Conservation (phyloP, 176 grass and related monocot species). For the Triticum dicoccoides region DNA sequence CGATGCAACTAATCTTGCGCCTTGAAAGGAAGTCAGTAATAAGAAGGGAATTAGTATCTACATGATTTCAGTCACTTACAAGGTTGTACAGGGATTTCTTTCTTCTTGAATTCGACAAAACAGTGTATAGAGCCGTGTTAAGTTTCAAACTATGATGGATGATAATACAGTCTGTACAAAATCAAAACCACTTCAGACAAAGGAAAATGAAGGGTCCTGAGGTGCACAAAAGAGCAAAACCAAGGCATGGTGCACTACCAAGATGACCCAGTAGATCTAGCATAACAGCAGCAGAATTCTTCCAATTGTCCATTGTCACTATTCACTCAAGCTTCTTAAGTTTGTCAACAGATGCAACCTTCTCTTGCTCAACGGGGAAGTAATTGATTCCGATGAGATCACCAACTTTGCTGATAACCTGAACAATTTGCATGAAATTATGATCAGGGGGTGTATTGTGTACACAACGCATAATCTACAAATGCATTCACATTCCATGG, state of each 20-base stretch:
- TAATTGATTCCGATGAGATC: conserved; percentile 96
- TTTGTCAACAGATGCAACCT: conserved; percentile 35
- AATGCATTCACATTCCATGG: neutral
- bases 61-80: conserved; percentile 22
- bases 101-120: conserved; percentile 31
- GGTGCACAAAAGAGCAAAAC: conserved; percentile 32
- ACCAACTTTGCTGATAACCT: conserved; percentile 99
- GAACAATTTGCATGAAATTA: conserved; percentile 25
- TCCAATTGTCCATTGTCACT: neutral
- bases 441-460: neutral
- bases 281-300: conserved; percentile 29
- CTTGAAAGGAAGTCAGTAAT: neutral
- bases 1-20: neutral
- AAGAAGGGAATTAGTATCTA: conserved; percentile 1
- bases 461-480: neutral
- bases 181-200: conserved; percentile 28
- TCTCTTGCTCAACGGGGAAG: conserved; percentile 77
- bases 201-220: conserved; percentile 15
- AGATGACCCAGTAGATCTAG: conserved; percentile 30
- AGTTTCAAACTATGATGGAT: conserved; percentile 33
- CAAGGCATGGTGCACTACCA: conserved; percentile 11
- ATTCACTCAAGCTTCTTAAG: conserved; percentile 73
- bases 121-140: conserved; percentile 10
- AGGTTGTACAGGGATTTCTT: neutral
- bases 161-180: conserved; percentile 47